These are phyloP conservation scores for Cucumis sativus DNA, from an alignment of 306 rosid species.

Conservation along the genomic window DNA sequence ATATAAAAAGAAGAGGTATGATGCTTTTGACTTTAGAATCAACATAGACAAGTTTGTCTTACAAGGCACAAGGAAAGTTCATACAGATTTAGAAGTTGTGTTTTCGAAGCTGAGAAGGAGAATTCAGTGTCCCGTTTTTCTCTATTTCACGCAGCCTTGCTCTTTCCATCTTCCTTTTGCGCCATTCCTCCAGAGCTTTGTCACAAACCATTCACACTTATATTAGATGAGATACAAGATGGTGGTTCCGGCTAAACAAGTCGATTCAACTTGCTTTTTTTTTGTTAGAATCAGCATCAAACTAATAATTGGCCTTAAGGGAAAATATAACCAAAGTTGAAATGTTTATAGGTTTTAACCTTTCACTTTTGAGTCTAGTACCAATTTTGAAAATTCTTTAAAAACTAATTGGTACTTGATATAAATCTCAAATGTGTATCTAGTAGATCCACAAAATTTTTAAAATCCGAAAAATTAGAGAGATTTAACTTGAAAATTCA, in stretches of 20 bases:
- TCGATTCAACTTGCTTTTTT: neutral
- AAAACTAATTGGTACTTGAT: too few species aligned
- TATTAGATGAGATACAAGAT: neutral
- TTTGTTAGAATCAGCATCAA: neutral
- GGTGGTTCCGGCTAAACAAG: neutral
- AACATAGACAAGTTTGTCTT: neutral
- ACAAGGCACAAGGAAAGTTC: neutral
- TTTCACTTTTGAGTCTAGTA: neutral
- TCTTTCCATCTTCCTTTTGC: conserved; percentile 92
- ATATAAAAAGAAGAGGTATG: neutral
- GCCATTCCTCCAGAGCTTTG: conserved; percentile 96
- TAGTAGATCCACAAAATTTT: neutral
- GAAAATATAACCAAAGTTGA: neutral
- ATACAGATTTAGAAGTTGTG: neutral
- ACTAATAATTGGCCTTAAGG: neutral
- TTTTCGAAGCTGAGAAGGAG: conserved; percentile 30
- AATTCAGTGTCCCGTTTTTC: conserved; percentile 60
- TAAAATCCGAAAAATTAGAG: too few species aligned
- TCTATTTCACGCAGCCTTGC: conserved; percentile 69
- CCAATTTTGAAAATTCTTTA: too few species aligned
- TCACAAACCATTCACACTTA: conserved; percentile 13
- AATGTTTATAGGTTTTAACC: neutral
- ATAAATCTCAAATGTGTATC: too few species aligned
- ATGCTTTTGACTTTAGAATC: neutral
- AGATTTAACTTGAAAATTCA: too few species aligned